Base-by-base conservation (phyloP, 2,329 filamentous ascomycete species). In the Phyllosticta citrichinensis region DNA sequence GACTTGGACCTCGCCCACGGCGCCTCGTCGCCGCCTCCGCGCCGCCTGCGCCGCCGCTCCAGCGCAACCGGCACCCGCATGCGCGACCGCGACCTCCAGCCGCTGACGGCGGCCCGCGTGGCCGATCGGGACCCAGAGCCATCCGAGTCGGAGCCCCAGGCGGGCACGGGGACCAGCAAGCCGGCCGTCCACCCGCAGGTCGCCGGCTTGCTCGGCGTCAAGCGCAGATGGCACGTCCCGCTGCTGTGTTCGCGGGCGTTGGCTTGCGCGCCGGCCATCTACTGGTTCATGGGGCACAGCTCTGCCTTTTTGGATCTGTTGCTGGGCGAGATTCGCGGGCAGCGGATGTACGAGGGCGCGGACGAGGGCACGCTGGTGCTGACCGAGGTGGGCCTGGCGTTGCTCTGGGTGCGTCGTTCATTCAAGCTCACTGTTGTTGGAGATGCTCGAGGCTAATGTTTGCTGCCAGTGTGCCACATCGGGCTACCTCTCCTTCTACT, bases 401-500 rank as follows among this genome's bases (percentile, higher is more conserved):
- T 88, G 64, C 83, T 89, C 73, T 89, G 88, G 87, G 87, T 88
- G 78, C 68, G 83, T 77, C 61, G 9, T 61, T n/a, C n/a, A n/a
- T n/a, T n/a, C n/a, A n/a, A n/a, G n/a, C n/a, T n/a, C 61, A 17
- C 54, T 50, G 9, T 9, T 17, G 30, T 52, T 22, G 53, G 11
- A 30, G 24, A 11, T 4, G 19, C 14, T n/a, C 4, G n/a, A 24
- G 27, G 60, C 33, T 55, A 50, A 52, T 52, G 14, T 11, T 30
- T 33, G 5, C n/a, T 25, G 19, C 14, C 52, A 90, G 88, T 91
- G 87, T 76, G 85, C 83, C 69, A 86, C 87, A 62, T 89, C 87
- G 20, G 88, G 86, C 59, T 90, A 91, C 73, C 81, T 91, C 63
- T 88, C 87, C 57, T 92, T 90, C 74, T 89, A 90, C 77, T 92